phyloP scores from a whole-genome alignment of 2,329 filamentous ascomycete species.

The Neofusicoccum umdonicola region DNA sequence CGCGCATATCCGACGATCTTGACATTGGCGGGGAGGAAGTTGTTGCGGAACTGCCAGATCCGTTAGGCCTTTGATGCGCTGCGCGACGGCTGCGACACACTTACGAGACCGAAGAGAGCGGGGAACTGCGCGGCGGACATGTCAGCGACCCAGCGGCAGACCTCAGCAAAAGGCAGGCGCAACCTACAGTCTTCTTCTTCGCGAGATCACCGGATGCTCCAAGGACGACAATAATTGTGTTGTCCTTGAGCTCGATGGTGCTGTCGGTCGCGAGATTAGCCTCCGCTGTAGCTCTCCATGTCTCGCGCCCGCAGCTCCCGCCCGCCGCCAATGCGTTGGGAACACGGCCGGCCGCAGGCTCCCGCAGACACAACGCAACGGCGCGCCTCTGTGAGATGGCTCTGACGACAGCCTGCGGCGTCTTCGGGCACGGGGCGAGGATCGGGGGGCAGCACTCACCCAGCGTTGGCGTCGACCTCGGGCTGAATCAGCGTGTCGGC shows the following conservation, averaged over 20 bases:
- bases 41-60: conserved; percentile 80
- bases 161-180: conserved; percentile 9
- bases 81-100: conserved; percentile 41
- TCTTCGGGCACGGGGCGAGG: background rate
- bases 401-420: background rate
- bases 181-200: conserved; percentile 96
- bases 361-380: background rate
- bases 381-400: background rate
- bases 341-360: background rate
- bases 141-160: conserved; percentile 21
- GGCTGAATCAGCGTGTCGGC: conserved; percentile 49
- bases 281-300: conserved; percentile 1
- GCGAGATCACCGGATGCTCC: conserved; percentile 96
- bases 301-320: background rate
- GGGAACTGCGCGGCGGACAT: conserved; percentile 67
- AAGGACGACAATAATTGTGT: conserved; percentile 94
- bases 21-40: conserved; percentile 95
- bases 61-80: conserved; percentile 23
- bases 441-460: conserved; percentile 35
- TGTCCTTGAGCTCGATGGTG: conserved; percentile 93
- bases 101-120: conserved; percentile 92
- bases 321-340: conserved; percentile 5
- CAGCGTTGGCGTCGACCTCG: conserved; percentile 46
- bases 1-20: conserved; percentile 98
- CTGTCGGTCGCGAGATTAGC: conserved; percentile 45